Percentiles rank a stretch among this genome's conserved stretches.
These are phyloP conservation scores for Suaeda aralocaspica DNA, from an alignment of 148 eudicot genomes.

Conservation along the genomic window DNA sequence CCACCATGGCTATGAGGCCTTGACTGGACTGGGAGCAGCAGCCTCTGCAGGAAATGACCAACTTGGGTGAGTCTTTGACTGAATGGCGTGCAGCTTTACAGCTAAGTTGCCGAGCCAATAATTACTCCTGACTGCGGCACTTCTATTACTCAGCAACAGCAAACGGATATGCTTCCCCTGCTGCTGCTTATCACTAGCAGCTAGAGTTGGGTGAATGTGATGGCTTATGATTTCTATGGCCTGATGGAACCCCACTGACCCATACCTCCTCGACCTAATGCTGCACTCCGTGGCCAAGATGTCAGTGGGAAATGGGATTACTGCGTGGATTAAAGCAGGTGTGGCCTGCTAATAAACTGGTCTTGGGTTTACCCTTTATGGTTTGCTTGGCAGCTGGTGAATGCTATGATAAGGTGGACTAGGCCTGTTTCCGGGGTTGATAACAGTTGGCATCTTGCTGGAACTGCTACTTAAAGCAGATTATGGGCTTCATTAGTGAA, in stretches of 20 bases:
- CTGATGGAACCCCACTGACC: neutral
- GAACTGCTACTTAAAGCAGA: constrained; percentile 23
- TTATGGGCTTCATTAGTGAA: constrained; percentile 25
- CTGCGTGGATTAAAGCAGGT: constrained; percentile 1
- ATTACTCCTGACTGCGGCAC: constrained; percentile 46
- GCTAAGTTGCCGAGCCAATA: constrained; percentile 25
- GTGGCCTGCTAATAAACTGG: constrained; percentile 2
- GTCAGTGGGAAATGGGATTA: constrained; percentile 10
- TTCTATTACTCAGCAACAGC: constrained; percentile 18
- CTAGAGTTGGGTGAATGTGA: constrained; percentile 51
- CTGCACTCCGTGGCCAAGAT: neutral
- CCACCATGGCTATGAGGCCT: constrained; percentile 44
- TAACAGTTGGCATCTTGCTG: constrained; percentile 8
- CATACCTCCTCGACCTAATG: neutral
- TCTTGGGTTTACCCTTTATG: neutral
- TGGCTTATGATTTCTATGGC: constrained; percentile 55
- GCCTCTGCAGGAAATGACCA: constrained; percentile 33
- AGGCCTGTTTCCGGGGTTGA: constrained; percentile 31
- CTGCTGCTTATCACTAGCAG: constrained; percentile 11
- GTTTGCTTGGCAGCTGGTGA: neutral
- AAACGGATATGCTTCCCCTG: constrained; percentile 11
- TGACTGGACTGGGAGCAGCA: constrained; percentile 64
- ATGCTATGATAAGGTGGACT: constrained; percentile 12
- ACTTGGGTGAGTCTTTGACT: constrained; percentile 29
- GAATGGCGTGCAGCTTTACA: constrained; percentile 50